Conservation (phyloP, 352 stramenopile species). For the Globisporangium nunn region DNA sequence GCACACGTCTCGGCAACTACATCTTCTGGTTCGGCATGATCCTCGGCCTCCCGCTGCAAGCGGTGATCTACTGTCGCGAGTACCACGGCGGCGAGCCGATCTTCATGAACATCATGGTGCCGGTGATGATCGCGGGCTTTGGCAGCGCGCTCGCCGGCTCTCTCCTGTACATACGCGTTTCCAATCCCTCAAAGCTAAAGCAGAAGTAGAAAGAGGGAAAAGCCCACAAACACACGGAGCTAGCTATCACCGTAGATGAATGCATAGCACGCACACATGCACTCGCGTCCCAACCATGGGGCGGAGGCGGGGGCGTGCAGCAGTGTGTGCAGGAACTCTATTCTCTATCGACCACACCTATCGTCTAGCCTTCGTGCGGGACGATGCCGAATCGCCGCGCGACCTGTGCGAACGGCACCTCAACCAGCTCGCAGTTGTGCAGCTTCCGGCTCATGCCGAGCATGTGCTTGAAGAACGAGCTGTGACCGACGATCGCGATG, state of each 20-base stretch:
- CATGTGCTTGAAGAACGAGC: slow-evolving; percentile 82
- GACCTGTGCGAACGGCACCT: slow-evolving; percentile 27
- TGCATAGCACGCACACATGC: not conserved
- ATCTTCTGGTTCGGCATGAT: slow-evolving; percentile 82
- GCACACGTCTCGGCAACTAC: slow-evolving; percentile 68
- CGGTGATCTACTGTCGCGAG: slow-evolving; percentile 76
- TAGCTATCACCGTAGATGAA: not conserved
- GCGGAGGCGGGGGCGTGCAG: too few relatives aligned
- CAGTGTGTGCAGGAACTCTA: not conserved
- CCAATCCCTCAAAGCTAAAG: slow-evolving; percentile 17
- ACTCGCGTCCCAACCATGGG: not conserved
- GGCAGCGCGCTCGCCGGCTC: slow-evolving; percentile 37
- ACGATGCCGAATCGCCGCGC: slow-evolving; percentile 12
- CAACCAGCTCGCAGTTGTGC: slow-evolving; percentile 71
- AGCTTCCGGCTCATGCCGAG: slow-evolving; percentile 73
- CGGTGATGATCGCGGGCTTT: slow-evolving; percentile 62
- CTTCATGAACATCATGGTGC: slow-evolving; percentile 76
- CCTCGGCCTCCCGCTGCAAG: slow-evolving; percentile 57
- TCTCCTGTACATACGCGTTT: slow-evolving; percentile 29
- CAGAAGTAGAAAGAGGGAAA: not conserved
- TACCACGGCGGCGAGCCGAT: slow-evolving; percentile 74
- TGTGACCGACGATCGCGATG: slow-evolving; percentile 80
- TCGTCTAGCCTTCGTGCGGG: not conserved
- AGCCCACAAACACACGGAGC: not conserved
- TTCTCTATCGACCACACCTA: not conserved